A percentile compares a stretch with the other conserved stretches of the same genome.
These are phyloP conservation scores for Bruguiera sexangula DNA, from an alignment of 345 rosid genomes.

Conservation along the genomic window DNA sequence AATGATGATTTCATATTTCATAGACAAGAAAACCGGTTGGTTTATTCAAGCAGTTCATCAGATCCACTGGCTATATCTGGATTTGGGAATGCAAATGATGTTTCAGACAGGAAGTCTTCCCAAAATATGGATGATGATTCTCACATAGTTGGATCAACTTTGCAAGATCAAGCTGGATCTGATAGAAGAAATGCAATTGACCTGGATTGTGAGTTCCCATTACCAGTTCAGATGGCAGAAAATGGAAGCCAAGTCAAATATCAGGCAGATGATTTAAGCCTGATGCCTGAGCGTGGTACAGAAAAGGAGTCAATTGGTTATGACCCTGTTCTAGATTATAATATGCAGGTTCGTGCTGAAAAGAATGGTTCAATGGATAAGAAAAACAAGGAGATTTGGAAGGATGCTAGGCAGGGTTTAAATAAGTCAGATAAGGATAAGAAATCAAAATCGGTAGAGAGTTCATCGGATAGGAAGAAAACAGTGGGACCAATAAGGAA, in stretches of 20 bases:
- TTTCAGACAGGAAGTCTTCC: slow-evolving; percentile 45
- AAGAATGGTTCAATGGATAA: slow-evolving; percentile 35
- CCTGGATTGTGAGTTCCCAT: slow-evolving; percentile 60
- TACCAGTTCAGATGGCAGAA: slow-evolving; percentile 39
- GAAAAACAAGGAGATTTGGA: slow-evolving; percentile 37
- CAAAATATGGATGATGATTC: slow-evolving; percentile 65
- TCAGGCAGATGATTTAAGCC: slow-evolving; percentile 73
- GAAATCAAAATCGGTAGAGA: slow-evolving; percentile 49
- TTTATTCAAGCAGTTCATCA: slow-evolving; percentile 35
- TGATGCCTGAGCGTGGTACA: slow-evolving; percentile 68
- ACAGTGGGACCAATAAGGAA: slow-evolving; percentile 67
- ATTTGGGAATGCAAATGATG: slow-evolving; percentile 42
- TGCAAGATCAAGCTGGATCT: slow-evolving; percentile 39
- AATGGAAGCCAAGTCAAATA: slow-evolving; percentile 47
- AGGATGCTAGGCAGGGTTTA: slow-evolving; percentile 40
- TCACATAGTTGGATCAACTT: slow-evolving; percentile 61
- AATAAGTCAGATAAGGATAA: slow-evolving; percentile 56
- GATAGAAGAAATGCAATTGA: slow-evolving; percentile 49
- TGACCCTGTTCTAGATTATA: slow-evolving; percentile 83
- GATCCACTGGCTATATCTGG: slow-evolving; percentile 49
- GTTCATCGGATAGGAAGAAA: slow-evolving; percentile 59
- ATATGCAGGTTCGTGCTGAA: slow-evolving; percentile 41
- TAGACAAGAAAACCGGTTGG: slow-evolving; percentile 35
- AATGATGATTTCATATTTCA: slow-evolving; percentile 57
- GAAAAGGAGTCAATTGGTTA: slow-evolving; percentile 54